phyloP scores from a whole-genome alignment of 2,329 filamentous ascomycete species.

The Fusarium guadeloupense region DNA sequence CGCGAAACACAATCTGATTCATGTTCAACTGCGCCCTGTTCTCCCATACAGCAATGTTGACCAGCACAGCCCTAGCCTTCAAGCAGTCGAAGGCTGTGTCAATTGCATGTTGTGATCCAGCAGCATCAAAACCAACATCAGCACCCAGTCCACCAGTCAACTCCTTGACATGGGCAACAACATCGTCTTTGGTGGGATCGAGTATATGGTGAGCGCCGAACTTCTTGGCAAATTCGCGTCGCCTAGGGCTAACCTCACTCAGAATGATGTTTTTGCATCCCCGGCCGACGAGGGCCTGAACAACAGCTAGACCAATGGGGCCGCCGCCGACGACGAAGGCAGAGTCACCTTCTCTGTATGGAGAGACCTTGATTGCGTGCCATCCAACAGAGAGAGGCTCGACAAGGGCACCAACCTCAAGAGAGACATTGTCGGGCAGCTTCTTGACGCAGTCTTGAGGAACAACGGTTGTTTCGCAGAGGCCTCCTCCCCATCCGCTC shows the following conservation, averaged over 20 bases:
- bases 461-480: not conserved
- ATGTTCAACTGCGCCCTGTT: constrained; percentile 18
- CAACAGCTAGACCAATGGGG: constrained; percentile 15
- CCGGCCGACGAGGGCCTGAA: not conserved
- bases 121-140: constrained; percentile 17
- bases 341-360: constrained; percentile 3
- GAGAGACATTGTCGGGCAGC: constrained; percentile 6
- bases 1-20: constrained; percentile 22
- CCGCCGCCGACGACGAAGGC: constrained; percentile 13
- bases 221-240: constrained; percentile 15
- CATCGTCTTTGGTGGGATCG: constrained; percentile 18
- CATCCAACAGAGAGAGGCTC: constrained; percentile 15
- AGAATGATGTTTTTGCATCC: constrained; percentile 22
- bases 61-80: constrained; percentile 4
- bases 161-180: constrained; percentile 12
- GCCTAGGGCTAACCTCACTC: constrained; percentile 10
- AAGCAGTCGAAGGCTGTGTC: constrained; percentile 15
- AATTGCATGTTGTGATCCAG: constrained; percentile 6
- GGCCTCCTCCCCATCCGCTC: constrained; percentile 18
- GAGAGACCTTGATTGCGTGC: constrained; percentile 14
- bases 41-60: constrained; percentile 21
- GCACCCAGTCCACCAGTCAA: not conserved
- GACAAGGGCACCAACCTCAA: constrained; percentile 8
- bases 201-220: constrained; percentile 19
- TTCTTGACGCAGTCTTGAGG: constrained; percentile 17